phyloP scores from a whole-genome alignment of 179 eudicot species.

The Silene vulgaris region DNA sequence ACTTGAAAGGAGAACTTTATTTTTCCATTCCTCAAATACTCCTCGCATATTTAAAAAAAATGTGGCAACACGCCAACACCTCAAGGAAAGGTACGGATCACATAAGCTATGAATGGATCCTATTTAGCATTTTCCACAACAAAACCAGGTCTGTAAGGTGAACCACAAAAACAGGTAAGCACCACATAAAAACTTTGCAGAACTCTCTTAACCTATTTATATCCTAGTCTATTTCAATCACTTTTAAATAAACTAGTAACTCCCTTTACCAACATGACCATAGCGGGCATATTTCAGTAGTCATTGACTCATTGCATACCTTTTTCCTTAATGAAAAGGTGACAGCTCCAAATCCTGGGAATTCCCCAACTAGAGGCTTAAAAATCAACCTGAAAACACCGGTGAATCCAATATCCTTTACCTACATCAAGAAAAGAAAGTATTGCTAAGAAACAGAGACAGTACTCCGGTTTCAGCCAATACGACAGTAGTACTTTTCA shows the following conservation, averaged over 20 bases:
- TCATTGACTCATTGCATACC: conserved; percentile 30
- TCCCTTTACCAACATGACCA: neutral
- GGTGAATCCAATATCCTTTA: conserved; percentile 77
- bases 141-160: no score
- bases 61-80: no score
- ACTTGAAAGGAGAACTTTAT: no score
- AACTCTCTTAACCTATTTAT: neutral
- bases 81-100: no score
- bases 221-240: neutral
- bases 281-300: conserved; percentile 3
- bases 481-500: neutral
- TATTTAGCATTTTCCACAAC: no score
- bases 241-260: neutral
- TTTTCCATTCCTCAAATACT: no score
- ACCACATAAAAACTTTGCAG: no score
- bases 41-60: no score
- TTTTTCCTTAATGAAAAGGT: conserved; percentile 69
- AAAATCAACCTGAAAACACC: conserved; percentile 85
- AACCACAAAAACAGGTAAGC: no score
- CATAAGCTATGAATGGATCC: no score
- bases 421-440: conserved; percentile 40
- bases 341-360: conserved; percentile 90
- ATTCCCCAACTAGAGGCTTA: conserved; percentile 68
- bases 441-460: neutral
- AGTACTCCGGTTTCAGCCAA: neutral